Conservation (phyloP, 306 rosid species). For the Sphenostylis stenocarpa region DNA sequence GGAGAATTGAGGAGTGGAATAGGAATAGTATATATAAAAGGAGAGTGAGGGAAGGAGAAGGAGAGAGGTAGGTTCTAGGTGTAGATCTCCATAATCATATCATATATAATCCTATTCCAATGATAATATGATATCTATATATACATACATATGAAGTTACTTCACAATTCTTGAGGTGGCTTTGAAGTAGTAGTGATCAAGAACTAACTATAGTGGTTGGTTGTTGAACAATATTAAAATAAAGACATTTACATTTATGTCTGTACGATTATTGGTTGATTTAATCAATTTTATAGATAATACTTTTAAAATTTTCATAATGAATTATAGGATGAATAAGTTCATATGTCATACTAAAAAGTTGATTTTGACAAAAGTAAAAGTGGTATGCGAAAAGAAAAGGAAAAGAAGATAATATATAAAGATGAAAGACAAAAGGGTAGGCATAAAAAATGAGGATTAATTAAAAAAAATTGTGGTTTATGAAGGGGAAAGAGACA, state of each 20-base stretch:
- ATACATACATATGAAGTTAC: background rate
- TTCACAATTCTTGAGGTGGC: background rate
- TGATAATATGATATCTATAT: background rate
- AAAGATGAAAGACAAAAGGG: too few relatives aligned
- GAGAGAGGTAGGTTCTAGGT: constrained; percentile 60
- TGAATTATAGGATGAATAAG: too few relatives aligned
- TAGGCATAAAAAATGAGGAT: too few relatives aligned
- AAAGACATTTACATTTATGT: background rate
- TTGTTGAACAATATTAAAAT: constrained; percentile 8
- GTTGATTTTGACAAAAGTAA: too few relatives aligned
- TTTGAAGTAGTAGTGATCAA: background rate
- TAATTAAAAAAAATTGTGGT: too few relatives aligned
- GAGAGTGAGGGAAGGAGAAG: constrained; percentile 31
- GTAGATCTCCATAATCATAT: constrained; percentile 52
- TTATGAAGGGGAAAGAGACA: too few relatives aligned
- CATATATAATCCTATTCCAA: too few relatives aligned
- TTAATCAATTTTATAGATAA: too few relatives aligned
- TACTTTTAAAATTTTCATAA: too few relatives aligned
- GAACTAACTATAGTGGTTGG: constrained; percentile 1
- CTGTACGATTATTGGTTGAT: background rate
- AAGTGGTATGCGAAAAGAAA: too few relatives aligned
- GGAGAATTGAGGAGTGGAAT: constrained; percentile 37
- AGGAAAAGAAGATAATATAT: too few relatives aligned
- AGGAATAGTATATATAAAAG: constrained; percentile 23
- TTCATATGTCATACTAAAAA: too few relatives aligned